These are phyloP conservation scores for Aspergillus ochraceoroseus DNA, from an alignment of 2,329 filamentous ascomycete species.

Conservation along the genomic window DNA sequence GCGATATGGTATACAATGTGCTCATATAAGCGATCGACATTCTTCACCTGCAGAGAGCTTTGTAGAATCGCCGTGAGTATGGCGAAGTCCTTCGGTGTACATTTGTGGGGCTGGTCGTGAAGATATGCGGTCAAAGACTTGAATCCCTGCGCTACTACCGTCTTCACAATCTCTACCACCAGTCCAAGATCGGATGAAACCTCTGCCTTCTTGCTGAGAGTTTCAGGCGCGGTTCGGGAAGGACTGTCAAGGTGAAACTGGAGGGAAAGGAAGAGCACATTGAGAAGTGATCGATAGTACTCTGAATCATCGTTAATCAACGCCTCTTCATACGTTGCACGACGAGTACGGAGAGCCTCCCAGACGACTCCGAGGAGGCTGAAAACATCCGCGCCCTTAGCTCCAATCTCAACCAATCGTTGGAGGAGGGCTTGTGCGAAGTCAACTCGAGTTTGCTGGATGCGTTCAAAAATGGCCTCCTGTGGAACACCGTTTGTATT, in stretches of 20 bases:
- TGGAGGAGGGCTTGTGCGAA: slow-evolving; percentile 79
- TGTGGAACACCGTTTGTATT: slow-evolving; percentile 69
- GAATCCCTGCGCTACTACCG: slow-evolving; percentile 76
- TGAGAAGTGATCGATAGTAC: slow-evolving; percentile 79
- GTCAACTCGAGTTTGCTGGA: slow-evolving; percentile 71
- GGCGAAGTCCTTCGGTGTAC: slow-evolving; percentile 73
- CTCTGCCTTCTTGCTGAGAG: slow-evolving; percentile 35
- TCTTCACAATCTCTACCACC: slow-evolving; percentile 73
- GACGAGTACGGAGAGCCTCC: slow-evolving; percentile 54
- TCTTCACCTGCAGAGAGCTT: slow-evolving; percentile 72
- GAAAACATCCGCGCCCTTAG: slow-evolving; percentile 49
- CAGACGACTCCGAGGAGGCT: slow-evolving; percentile 55
- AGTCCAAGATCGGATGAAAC: slow-evolving; percentile 49
- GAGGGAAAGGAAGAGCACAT: slow-evolving; percentile 77
- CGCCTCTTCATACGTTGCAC: slow-evolving; percentile 56
- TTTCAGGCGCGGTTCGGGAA: slow-evolving; percentile 34
- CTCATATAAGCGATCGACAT: slow-evolving; percentile 64
- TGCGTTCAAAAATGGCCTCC: slow-evolving; percentile 72
- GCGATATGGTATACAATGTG: slow-evolving; percentile 66
- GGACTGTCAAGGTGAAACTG: slow-evolving; percentile 46
- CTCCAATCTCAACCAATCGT: slow-evolving; percentile 60
- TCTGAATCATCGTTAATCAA: slow-evolving; percentile 54
- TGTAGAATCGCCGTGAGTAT: slow-evolving; percentile 85
- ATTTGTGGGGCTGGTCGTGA: slow-evolving; percentile 64
- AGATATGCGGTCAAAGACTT: slow-evolving; percentile 73